Evolutionary conservation across 2,329 filamentous ascomycete species (phyloP).

Genomic region (Fusarium brevicatenulatum): DNA sequence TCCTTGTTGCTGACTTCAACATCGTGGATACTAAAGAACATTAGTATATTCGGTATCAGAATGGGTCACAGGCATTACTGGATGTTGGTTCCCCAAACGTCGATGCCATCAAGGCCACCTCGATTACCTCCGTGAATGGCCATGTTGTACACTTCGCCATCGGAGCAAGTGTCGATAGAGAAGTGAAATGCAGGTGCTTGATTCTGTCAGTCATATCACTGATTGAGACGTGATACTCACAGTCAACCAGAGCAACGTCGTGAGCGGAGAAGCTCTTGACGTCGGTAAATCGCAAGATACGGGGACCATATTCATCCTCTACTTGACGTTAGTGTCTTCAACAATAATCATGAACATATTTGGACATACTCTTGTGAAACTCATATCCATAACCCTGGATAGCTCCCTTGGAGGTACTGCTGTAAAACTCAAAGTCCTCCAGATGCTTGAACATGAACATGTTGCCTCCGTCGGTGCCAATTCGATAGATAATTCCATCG

Average conservation of each 20-base stretch:
- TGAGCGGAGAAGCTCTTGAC: constrained; percentile 35
- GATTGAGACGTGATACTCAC: not conserved
- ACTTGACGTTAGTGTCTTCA: not conserved
- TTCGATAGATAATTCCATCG: constrained; percentile 30
- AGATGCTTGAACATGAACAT: constrained; percentile 38
- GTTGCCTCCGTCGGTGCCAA: constrained; percentile 25
- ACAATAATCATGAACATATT: accelerated
- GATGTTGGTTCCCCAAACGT: constrained; percentile 36
- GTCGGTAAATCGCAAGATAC: constrained; percentile 32
- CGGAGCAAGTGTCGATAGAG: constrained; percentile 28
- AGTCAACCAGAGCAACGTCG: constrained; percentile 33
- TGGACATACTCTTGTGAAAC: not conserved
- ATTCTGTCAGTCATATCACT: not conserved
- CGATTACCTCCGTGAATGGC: constrained; percentile 29
- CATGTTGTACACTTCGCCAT: constrained; percentile 37
- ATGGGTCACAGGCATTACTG: not conserved
- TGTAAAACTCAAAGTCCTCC: constrained; percentile 36
- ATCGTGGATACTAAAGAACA: constrained; percentile 10
- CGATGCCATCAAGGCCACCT: constrained; percentile 32
- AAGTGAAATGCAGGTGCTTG: constrained; percentile 32
- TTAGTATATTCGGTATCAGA: accelerated
- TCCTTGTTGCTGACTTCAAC: constrained; percentile 41
- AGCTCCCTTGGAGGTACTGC: constrained; percentile 35
- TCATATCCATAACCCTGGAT: constrained; percentile 25
- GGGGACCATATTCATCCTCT: constrained; percentile 33